phyloP scores from a whole-genome alignment of 2,329 filamentous ascomycete genomes.

The Talaromyces piceae region DNA sequence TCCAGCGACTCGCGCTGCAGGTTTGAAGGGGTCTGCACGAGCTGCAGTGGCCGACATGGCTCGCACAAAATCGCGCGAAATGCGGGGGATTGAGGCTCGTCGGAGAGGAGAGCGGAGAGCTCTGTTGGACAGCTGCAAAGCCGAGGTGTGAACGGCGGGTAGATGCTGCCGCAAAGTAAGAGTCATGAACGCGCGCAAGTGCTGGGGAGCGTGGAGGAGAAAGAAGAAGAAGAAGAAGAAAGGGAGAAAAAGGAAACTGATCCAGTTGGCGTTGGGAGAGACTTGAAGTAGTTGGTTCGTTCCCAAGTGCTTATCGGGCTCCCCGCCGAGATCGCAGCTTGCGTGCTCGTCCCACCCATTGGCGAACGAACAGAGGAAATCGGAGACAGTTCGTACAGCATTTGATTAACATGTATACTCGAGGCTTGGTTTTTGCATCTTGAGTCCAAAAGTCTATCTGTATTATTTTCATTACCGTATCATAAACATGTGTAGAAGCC shows the following conservation, averaged over 20 bases:
- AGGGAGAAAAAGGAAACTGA: no score
- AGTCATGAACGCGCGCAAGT: not conserved
- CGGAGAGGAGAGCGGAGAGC: not conserved
- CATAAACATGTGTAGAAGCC: not conserved
- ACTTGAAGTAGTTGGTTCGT: not conserved
- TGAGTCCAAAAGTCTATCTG: no score
- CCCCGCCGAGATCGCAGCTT: not conserved
- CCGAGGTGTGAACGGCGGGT: not conserved
- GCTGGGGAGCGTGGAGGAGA: not conserved
- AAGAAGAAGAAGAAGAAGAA: not conserved
- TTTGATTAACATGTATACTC: not conserved
- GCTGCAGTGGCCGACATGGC: conserved; percentile 33
- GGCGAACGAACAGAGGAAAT: no score
- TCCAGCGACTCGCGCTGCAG: conserved; percentile 42
- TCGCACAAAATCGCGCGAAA: conserved; percentile 16
- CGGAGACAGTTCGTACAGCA: no score
- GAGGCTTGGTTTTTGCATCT: no score
- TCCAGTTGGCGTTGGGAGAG: no score
- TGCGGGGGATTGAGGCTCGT: conserved; percentile 10
- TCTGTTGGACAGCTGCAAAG: not conserved
- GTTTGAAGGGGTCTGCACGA: conserved; percentile 36
- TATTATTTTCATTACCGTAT: not conserved
- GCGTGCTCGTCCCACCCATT: not conserved
- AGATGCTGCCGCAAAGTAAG: not conserved
- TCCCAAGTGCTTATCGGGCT: not conserved